Percentiles rank a stretch among this genome's conserved stretches.
Conservation (phyloP, 2,329 filamentous ascomycete genomes). For the Ophiostoma pallidulum region DNA sequence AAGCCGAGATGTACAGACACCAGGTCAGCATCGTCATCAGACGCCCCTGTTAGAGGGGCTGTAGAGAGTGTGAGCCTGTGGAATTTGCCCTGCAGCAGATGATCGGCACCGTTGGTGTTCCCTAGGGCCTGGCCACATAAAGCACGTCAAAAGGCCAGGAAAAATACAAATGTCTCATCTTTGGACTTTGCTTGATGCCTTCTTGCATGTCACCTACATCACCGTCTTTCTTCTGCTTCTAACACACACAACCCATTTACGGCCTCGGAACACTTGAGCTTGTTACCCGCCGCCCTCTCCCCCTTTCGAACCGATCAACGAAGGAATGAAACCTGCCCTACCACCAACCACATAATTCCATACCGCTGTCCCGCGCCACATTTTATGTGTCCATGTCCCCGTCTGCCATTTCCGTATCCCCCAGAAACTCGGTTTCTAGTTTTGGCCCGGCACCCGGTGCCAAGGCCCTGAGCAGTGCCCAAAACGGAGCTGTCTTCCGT, state of each 20-base stretch:
- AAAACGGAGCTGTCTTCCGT: not conserved
- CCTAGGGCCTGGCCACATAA: too few relatives aligned
- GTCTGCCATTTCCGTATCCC: conserved; percentile 45
- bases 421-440: conserved; percentile 28
- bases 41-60: not conserved
- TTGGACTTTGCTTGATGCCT: too few relatives aligned
- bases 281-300: too few relatives aligned
- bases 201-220: too few relatives aligned
- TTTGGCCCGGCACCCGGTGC: conserved; percentile 46
- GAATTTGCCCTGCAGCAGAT: too few relatives aligned
- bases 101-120: too few relatives aligned
- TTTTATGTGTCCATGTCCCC: conserved; percentile 43
- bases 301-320: too few relatives aligned
- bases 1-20: conserved; percentile 11
- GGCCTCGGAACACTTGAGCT: too few relatives aligned
- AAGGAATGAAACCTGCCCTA: not conserved
- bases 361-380: not conserved
- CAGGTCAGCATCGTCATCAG: conserved; percentile 1
- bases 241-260: too few relatives aligned
- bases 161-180: too few relatives aligned
- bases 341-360: not conserved
- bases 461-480: conserved; percentile 22
- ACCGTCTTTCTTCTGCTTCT: too few relatives aligned
- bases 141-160: too few relatives aligned
- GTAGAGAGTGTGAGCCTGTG: not conserved